Evolutionary conservation across 1,284 basidiomycete genomes (phyloP).

Genomic region (Phenoliferia sp.): DNA sequence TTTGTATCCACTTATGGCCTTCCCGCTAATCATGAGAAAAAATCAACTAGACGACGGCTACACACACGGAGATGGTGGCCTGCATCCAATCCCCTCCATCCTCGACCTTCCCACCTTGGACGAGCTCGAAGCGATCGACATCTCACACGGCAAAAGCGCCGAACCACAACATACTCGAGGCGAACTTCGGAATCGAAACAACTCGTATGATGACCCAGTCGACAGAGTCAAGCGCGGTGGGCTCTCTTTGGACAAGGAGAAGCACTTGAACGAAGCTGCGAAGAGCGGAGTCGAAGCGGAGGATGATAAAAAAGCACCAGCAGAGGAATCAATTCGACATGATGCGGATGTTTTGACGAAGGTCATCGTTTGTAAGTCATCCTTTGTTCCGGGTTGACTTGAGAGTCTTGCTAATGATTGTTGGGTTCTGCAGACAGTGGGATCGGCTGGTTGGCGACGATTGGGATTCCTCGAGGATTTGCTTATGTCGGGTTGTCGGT

Average conservation of each 20-base stretch:
- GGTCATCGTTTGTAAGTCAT: constrained; percentile 17
- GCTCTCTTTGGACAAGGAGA: not conserved
- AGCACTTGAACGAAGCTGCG: not conserved
- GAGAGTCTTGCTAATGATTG: not conserved
- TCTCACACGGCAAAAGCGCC: constrained; percentile 22
- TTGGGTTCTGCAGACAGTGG: constrained; percentile 13
- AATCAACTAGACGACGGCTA: constrained; percentile 56
- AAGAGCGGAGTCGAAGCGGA: not conserved
- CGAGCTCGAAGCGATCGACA: constrained; percentile 29
- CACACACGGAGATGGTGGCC: constrained; percentile 63
- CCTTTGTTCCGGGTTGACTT: not conserved
- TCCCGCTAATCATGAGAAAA: not conserved
- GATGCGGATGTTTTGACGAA: constrained; percentile 33
- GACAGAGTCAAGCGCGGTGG: not conserved
- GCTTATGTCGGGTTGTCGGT: constrained; percentile 9
- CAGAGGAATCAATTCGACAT: not conserved
- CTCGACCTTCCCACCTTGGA: constrained; percentile 61
- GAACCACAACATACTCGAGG: not conserved
- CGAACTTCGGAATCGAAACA: not conserved
- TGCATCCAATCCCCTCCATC: constrained; percentile 75
- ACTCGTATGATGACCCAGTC: not conserved
- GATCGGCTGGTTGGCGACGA: constrained; percentile 29
- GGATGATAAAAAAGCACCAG: not conserved
- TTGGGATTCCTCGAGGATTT: constrained; percentile 18
- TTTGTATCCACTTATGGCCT: not conserved